Conservation (phyloP, 768 basidiomycete genomes). For the Terana coerulea region DNA sequence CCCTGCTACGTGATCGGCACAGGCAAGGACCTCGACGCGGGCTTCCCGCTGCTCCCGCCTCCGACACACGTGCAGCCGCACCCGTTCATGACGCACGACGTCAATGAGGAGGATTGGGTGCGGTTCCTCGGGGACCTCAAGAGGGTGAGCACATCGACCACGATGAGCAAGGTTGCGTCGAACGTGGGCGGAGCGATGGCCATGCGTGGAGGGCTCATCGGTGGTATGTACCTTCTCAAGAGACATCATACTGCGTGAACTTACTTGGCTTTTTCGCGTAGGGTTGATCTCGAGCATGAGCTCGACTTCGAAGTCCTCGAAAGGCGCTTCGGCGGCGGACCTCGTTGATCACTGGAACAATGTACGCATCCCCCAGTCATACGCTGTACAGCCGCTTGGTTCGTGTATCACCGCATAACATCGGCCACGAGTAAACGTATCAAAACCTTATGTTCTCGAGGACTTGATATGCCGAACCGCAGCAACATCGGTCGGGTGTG, state of each 20-base stretch:
- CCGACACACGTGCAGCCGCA: constrained; percentile 34
- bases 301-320: no score
- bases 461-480: no score
- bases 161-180: not conserved
- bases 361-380: constrained; percentile 28
- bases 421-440: no score
- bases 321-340: constrained; percentile 35
- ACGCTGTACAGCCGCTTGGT: no score
- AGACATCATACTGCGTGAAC: no score
- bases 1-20: constrained; percentile 28
- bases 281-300: no score
- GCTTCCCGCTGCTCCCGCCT: constrained; percentile 43
- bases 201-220: not conserved
- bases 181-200: not conserved
- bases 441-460: no score
- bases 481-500: no score
- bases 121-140: constrained; percentile 26
- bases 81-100: constrained; percentile 49
- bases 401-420: not conserved
- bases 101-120: constrained; percentile 48
- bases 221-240: not conserved
- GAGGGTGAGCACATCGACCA: constrained; percentile 1
- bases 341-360: constrained; percentile 49
- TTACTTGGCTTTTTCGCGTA: no score
- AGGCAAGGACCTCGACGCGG: constrained; percentile 34